Evolutionary conservation across 345 rosid species (phyloP).

Genomic region (Atalantia buxifolia): DNA sequence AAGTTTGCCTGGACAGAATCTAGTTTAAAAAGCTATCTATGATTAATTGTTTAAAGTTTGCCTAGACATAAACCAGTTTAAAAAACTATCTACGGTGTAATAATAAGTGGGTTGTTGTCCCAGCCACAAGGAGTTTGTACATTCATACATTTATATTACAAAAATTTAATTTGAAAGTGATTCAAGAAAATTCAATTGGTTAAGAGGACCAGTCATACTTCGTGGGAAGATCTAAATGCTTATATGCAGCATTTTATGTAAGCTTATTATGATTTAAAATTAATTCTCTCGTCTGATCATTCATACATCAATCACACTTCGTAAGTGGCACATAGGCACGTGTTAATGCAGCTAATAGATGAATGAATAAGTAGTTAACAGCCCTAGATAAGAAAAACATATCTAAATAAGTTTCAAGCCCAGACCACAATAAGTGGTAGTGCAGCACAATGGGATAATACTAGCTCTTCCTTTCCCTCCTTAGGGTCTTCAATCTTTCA

Average conservation of each 20-base stretch:
- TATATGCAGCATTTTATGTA: not conserved
- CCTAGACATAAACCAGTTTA: not conserved
- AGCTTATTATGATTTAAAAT: not conserved
- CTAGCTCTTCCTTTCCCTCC: not conserved
- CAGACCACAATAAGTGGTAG: not conserved
- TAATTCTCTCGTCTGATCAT: not conserved
- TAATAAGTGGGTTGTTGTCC: not conserved
- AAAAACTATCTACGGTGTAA: not conserved
- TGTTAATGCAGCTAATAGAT: not conserved
- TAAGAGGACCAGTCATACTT: not conserved
- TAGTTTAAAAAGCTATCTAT: not conserved
- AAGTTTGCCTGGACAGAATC: not conserved
- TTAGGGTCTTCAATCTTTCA: not conserved
- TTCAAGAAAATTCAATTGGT: not conserved
- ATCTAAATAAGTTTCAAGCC: not conserved
- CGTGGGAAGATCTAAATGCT: not conserved
- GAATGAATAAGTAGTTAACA: not conserved
- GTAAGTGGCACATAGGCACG: not conserved
- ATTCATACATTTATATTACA: not conserved
- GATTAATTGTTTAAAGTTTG: not conserved
- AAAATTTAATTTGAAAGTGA: not conserved
- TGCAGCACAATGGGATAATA: not conserved
- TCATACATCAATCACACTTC: not conserved
- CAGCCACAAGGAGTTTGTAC: not conserved
- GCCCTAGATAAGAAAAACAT: not conserved